Evolutionary conservation across 805 yeast genomes (phyloP).

Genomic region (Pichia thaimueangensis): DNA sequence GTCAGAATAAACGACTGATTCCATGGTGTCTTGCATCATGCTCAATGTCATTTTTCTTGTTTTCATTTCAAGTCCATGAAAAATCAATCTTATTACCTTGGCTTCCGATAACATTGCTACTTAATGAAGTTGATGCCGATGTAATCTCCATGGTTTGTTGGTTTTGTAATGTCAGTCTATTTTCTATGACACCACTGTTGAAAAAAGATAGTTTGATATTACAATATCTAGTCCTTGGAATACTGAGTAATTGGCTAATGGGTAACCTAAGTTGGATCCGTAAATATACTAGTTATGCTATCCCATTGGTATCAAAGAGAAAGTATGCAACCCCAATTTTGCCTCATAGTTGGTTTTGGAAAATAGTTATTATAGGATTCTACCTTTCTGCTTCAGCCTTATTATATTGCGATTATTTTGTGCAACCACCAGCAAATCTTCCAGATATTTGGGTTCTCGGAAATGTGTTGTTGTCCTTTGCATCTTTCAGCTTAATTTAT

Average conservation of each 20-base stretch:
- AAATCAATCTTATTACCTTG: constrained; percentile 85
- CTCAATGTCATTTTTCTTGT: constrained; percentile 81
- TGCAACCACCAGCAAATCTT: constrained; percentile 49
- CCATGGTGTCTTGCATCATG: constrained; percentile 77
- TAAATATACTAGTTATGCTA: constrained; percentile 27
- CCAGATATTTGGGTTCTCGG: constrained; percentile 86
- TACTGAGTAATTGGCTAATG: constrained; percentile 73
- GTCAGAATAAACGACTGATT: constrained; percentile 44
- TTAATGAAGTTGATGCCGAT: constrained; percentile 48
- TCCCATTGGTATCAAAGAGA: constrained; percentile 22
- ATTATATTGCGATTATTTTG: constrained; percentile 47
- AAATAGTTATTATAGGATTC: constrained; percentile 42
- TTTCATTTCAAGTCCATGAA: constrained; percentile 95
- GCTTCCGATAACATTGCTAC: constrained; percentile 70
- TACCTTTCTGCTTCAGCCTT: constrained; percentile 44
- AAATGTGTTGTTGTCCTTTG: constrained; percentile 69
- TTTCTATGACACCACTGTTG: constrained; percentile 84
- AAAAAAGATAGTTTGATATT: constrained; percentile 65
- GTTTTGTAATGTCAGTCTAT: constrained; percentile 79
- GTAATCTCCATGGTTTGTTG: constrained; percentile 73
- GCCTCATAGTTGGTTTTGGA: constrained; percentile 47
- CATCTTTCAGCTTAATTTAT: constrained; percentile 69
- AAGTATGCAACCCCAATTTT: constrained; percentile 31
- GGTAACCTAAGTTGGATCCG: constrained; percentile 55
- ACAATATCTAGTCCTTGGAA: constrained; percentile 60